Percentiles rank a stretch among this genome's conserved stretches.
Conservation (phyloP, 2,329 filamentous ascomycete genomes). For the Diaporthe longicolla region DNA sequence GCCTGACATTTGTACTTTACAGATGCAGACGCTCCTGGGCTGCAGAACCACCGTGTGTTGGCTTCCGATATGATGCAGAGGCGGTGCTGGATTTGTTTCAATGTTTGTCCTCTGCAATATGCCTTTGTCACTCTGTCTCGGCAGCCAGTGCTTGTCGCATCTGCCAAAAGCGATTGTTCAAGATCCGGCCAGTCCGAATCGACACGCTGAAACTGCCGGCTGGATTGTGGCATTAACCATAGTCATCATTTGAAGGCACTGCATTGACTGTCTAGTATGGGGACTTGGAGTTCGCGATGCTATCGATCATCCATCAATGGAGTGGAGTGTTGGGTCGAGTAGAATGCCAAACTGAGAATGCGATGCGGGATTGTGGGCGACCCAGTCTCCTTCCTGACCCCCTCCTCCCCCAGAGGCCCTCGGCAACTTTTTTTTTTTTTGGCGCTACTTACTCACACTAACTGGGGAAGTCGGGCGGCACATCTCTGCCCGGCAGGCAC, state of each 20-base stretch:
- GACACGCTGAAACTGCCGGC: not conserved
- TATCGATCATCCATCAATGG: not conserved
- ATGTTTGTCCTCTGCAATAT: not conserved
- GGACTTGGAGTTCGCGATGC: not conserved
- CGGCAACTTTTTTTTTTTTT: constrained; percentile 19
- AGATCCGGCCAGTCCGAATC: not conserved
- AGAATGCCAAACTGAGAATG: not conserved
- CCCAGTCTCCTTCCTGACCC: constrained; percentile 13
- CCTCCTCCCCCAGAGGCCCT: constrained; percentile 9
- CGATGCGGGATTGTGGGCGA: constrained; percentile 7
- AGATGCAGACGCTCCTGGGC: not conserved
- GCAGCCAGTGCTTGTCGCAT: not conserved
- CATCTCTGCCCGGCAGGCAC: constrained; percentile 26
- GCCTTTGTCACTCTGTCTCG: not conserved
- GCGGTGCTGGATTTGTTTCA: not conserved
- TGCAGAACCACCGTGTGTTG: not conserved
- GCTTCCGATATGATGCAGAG: not conserved
- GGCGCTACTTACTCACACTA: not conserved
- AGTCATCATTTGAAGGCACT: not conserved
- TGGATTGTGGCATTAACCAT: not conserved
- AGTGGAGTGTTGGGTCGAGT: not conserved
- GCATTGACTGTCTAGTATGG: not conserved
- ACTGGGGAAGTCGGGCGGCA: constrained; percentile 2
- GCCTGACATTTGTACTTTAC: not conserved
- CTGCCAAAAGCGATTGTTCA: not conserved